Conservation (phyloP, 257 asterid species). For the Plantago ovata region DNA sequence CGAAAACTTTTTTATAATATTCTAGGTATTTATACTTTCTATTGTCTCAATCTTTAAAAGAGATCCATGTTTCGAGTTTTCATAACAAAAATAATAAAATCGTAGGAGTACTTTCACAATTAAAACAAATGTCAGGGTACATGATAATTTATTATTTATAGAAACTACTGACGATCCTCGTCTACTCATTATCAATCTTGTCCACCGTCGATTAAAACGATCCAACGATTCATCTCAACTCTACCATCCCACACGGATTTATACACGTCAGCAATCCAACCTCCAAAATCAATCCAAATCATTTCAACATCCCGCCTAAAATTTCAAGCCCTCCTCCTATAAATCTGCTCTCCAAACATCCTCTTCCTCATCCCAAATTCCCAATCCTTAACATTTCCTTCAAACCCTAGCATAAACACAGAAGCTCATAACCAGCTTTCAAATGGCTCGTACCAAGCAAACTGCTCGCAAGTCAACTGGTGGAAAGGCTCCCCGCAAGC, state of each 20-base stretch:
- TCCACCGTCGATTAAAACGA: constrained; percentile 18
- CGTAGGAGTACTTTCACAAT: too few species aligned
- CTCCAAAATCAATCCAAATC: constrained; percentile 2
- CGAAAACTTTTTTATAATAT: too few species aligned
- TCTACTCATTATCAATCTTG: not conserved
- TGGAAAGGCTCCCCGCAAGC: constrained; percentile 45
- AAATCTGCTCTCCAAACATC: not conserved
- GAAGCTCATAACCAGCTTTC: not conserved
- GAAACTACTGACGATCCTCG: not conserved
- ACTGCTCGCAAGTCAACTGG: constrained; percentile 45
- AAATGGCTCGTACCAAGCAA: constrained; percentile 43
- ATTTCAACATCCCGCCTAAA: constrained; percentile 29
- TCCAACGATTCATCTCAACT: not conserved
- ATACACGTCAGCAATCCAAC: constrained; percentile 1
- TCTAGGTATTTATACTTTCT: too few species aligned
- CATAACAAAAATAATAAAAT: too few species aligned
- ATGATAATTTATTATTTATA: not conserved
- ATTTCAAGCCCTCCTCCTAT: constrained; percentile 14
- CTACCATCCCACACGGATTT: constrained; percentile 19
- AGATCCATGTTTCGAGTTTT: too few species aligned
- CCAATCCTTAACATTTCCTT: not conserved
- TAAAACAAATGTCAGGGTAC: too few species aligned
- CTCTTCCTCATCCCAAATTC: not conserved
- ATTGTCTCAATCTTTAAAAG: too few species aligned
- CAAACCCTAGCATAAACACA: not conserved